These are phyloP conservation scores for Solanum arcanum DNA, from an alignment of 257 asterid genomes.

Conservation along the genomic window DNA sequence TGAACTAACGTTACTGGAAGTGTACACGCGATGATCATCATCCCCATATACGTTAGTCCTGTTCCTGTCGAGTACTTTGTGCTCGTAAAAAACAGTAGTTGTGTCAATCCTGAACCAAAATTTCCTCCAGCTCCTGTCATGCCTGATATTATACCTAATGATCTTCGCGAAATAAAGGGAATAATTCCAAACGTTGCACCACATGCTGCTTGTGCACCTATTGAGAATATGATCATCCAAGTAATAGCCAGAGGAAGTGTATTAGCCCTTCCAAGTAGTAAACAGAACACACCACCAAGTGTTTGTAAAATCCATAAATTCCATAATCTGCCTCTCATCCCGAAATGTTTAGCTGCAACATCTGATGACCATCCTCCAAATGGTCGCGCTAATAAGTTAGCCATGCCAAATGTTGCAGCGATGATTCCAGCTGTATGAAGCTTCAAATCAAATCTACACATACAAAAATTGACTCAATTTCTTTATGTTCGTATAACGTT, in stretches of 20 bases:
- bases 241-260: conserved; percentile 33
- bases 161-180: conserved; percentile 20
- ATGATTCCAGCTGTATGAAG: conserved; percentile 44
- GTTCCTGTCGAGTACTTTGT: conserved; percentile 7
- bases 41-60: conserved; percentile 16
- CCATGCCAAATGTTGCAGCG: conserved; percentile 56
- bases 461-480: not conserved
- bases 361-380: conserved; percentile 45
- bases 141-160: conserved; percentile 14
- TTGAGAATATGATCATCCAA: conserved; percentile 38
- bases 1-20: conserved; percentile 10
- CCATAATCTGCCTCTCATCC: conserved; percentile 64
- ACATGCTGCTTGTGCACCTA: conserved; percentile 28
- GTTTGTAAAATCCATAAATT: conserved; percentile 39
- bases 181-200: conserved; percentile 19
- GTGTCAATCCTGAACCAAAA: conserved; percentile 21
- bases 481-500: not conserved
- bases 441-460: conserved; percentile 35
- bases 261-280: conserved; percentile 24
- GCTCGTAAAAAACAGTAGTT: conserved; percentile 12
- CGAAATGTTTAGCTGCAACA: conserved; percentile 18
- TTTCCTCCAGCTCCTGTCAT: conserved; percentile 27
- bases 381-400: conserved; percentile 39
- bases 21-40: conserved; percentile 17
- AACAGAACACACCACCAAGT: conserved; percentile 41